Conservation (phyloP, 2,329 filamentous ascomycete species). For the Rhynchosporium secalis region DNA sequence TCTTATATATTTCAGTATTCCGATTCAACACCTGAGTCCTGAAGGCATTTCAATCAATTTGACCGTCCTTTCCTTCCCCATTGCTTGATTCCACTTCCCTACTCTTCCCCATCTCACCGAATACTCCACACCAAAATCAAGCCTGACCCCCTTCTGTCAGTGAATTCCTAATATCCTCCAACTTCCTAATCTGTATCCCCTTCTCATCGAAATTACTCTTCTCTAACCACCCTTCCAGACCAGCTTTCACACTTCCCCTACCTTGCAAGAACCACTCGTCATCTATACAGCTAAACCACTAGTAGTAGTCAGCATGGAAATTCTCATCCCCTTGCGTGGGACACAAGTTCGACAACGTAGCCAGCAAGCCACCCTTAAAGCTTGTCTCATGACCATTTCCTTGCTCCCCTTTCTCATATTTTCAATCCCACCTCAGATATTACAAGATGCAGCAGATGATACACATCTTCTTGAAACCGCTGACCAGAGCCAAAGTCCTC, state of each 20-base stretch:
- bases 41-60: too few relatives aligned
- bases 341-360: too few relatives aligned
- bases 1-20: too few relatives aligned
- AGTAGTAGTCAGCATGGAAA: not conserved
- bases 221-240: slow-evolving; percentile 48
- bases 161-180: slow-evolving; percentile 40
- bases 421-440: too few relatives aligned
- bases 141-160: slow-evolving; percentile 10
- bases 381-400: not conserved
- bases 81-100: too few relatives aligned
- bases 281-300: slow-evolving; percentile 58
- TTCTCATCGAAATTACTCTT: slow-evolving; percentile 43
- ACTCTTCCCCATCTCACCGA: too few relatives aligned
- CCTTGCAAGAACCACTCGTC: slow-evolving; percentile 57
- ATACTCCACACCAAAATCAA: slow-evolving; percentile 7
- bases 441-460: too few relatives aligned
- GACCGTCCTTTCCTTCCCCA: too few relatives aligned
- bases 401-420: not conserved
- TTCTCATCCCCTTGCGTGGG: not conserved
- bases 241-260: slow-evolving; percentile 57
- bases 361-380: too few relatives aligned
- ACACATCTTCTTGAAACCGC: too few relatives aligned
- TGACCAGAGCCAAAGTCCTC: not conserved
- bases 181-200: slow-evolving; percentile 50
- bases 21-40: too few relatives aligned